Evolutionary conservation across 2,329 filamentous ascomycete genomes (phyloP).

Genomic region (Trichoderma semiorbis): DNA sequence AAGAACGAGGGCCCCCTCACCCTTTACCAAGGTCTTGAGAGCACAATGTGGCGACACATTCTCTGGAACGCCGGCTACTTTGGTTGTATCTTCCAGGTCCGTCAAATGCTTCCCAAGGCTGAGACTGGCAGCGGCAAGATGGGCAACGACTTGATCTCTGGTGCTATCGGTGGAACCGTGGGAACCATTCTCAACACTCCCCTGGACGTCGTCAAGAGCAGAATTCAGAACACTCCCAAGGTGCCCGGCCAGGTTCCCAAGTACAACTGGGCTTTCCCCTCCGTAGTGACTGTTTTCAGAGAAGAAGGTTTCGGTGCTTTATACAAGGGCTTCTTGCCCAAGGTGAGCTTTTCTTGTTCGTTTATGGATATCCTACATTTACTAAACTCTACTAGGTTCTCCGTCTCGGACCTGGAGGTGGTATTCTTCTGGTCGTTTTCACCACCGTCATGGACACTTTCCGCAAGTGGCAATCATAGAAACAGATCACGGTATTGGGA

Average conservation of each 20-base stretch:
- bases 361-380: not conserved
- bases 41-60: constrained; percentile 90
- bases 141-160: constrained; percentile 82
- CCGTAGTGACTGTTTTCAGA: constrained; percentile 78
- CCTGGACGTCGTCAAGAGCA: constrained; percentile 95
- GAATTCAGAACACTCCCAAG: constrained; percentile 91
- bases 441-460: constrained; percentile 93
- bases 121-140: constrained; percentile 78
- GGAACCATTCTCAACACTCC: constrained; percentile 94
- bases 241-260: constrained; percentile 78
- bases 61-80: constrained; percentile 95
- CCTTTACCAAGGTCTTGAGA: constrained; percentile 95
- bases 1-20: constrained; percentile 79
- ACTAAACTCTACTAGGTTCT: constrained; percentile 33
- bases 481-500: not conserved
- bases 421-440: constrained; percentile 78
- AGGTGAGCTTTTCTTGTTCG: constrained; percentile 59
- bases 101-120: constrained; percentile 75
- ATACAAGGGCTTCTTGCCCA: constrained; percentile 97
- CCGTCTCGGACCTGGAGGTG: constrained; percentile 53
- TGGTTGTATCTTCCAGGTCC: constrained; percentile 96
- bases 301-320: constrained; percentile 90
- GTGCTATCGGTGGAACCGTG: constrained; percentile 78
- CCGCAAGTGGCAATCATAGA: constrained; percentile 51
- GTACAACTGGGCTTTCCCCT: constrained; percentile 98